A percentile compares a stretch with the other conserved stretches of the same genome.
Evolutionary conservation across 1,284 basidiomycete genomes (phyloP).

Genomic region (Trametes sp.): DNA sequence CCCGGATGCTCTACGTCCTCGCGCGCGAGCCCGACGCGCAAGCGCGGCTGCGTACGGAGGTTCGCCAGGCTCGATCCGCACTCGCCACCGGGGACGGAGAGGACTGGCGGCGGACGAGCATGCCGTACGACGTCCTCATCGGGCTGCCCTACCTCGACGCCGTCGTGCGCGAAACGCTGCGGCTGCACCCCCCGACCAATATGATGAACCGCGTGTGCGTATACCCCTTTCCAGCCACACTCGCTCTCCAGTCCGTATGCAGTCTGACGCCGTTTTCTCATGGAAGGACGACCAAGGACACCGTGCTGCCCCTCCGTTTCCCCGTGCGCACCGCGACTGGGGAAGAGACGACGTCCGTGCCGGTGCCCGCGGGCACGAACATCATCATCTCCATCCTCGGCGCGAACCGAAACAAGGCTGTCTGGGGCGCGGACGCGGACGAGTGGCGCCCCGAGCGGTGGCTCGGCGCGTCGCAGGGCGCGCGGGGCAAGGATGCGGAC

Average conservation of each 20-base stretch:
- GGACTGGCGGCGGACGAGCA: conserved; percentile 20
- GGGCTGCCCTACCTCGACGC: conserved; percentile 61
- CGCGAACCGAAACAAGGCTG: conserved; percentile 37
- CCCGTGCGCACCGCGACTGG: conserved; percentile 45
- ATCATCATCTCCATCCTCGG: conserved; percentile 34
- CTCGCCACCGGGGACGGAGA: conserved; percentile 7
- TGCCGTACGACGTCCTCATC: conserved; percentile 37
- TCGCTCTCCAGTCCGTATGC: background rate
- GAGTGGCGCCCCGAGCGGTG: conserved; percentile 52
- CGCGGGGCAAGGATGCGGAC: conserved; percentile 25
- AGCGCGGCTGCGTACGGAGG: conserved; percentile 38
- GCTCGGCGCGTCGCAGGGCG: conserved; percentile 38
- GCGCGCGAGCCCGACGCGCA: conserved; percentile 38
- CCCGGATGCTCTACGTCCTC: conserved; percentile 39
- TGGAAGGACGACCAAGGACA: conserved; percentile 39
- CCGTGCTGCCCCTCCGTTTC: conserved; percentile 49
- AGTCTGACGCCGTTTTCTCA: background rate
- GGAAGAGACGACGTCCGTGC: conserved; percentile 36
- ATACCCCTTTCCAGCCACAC: background rate
- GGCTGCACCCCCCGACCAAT: conserved; percentile 46
- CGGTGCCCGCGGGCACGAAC: conserved; percentile 30
- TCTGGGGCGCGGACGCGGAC: conserved; percentile 53
- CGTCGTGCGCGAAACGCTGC: conserved; percentile 50
- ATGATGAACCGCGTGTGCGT: conserved; percentile 28
- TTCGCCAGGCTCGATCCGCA: conserved; percentile 33